Conservation (phyloP, 495 filamentous ascomycete genomes). For the Penicillium psychrofluorescens region DNA sequence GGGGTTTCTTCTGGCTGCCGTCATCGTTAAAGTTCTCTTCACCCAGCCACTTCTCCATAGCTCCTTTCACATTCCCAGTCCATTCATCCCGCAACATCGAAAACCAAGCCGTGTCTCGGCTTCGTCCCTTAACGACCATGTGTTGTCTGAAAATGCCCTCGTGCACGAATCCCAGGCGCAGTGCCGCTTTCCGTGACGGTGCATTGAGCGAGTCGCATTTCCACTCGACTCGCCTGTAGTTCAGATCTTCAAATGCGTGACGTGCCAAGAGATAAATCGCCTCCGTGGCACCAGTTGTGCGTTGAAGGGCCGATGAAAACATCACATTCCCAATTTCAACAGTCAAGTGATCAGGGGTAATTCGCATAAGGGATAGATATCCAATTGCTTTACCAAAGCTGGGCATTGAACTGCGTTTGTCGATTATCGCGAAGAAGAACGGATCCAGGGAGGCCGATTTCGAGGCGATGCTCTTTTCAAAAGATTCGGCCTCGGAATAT, state of each 20-base stretch:
- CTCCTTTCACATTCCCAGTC: slow-evolving; percentile 34
- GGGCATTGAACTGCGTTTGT: slow-evolving; percentile 6
- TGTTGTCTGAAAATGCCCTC: slow-evolving; percentile 53
- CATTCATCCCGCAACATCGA: slow-evolving; percentile 46
- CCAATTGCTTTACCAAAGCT: slow-evolving; percentile 26
- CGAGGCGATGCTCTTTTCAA: slow-evolving; percentile 19
- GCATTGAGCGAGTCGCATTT: slow-evolving; percentile 48
- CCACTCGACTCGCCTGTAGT: slow-evolving; percentile 51
- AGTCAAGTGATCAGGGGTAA: slow-evolving; percentile 26
- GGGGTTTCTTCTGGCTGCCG: slow-evolving; percentile 31
- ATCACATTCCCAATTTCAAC: slow-evolving; percentile 47
- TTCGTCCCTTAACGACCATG: slow-evolving; percentile 48
- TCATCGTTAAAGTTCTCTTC: slow-evolving; percentile 40
- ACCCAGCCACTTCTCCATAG: slow-evolving; percentile 41
- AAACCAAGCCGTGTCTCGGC: slow-evolving; percentile 50
- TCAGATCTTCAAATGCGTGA: slow-evolving; percentile 41
- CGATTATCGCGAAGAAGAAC: slow-evolving; percentile 37
- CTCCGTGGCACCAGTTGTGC: slow-evolving; percentile 45
- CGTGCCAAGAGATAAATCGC: slow-evolving; percentile 39
- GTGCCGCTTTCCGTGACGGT: slow-evolving; percentile 38
- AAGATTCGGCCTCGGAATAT: slow-evolving; percentile 20
- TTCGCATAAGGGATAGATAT: slow-evolving; percentile 35
- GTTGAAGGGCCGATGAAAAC: slow-evolving; percentile 37
- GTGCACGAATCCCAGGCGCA: slow-evolving; percentile 42
- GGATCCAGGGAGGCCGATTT: slow-evolving; percentile 23